Evolutionary conservation across 1,284 basidiomycete species (phyloP).

Genomic region (Rhodotorula sp.): DNA sequence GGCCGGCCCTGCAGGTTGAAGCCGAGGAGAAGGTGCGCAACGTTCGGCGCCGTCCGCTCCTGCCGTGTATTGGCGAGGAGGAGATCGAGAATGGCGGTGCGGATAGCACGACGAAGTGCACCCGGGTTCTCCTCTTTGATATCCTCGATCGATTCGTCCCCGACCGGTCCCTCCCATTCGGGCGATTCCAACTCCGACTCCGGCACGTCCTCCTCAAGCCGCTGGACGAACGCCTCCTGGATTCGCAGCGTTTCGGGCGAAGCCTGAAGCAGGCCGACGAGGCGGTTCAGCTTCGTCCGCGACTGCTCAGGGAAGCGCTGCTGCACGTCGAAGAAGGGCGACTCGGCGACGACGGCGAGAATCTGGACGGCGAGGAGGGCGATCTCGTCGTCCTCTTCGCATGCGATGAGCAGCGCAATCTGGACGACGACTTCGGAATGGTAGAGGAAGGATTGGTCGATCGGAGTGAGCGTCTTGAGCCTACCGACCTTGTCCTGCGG

Average conservation of each 20-base stretch:
- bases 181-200: constrained; percentile 47
- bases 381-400: constrained; percentile 68
- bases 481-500: constrained; percentile 39
- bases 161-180: constrained; percentile 34
- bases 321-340: constrained; percentile 56
- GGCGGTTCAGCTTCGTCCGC: constrained; percentile 55
- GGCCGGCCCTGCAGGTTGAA: constrained; percentile 61
- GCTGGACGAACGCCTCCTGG: constrained; percentile 69
- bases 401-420: constrained; percentile 77
- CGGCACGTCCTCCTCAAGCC: constrained; percentile 57
- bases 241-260: constrained; percentile 85
- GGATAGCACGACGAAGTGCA: constrained; percentile 65
- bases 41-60: constrained; percentile 69
- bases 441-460: constrained; percentile 81
- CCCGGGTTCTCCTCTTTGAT: constrained; percentile 38
- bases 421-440: constrained; percentile 69
- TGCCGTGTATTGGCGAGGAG: constrained; percentile 74
- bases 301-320: constrained; percentile 61
- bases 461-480: constrained; percentile 55
- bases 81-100: constrained; percentile 79
- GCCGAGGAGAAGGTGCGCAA: constrained; percentile 82
- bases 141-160: constrained; percentile 52
- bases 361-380: constrained; percentile 78
- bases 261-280: constrained; percentile 77
- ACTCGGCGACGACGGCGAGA: constrained; percentile 62